Evolutionary conservation across 2,329 filamentous ascomycete species (phyloP), one percentile per base, ranked within the genome.

Genomic region (Fusarium luffae): DNA sequence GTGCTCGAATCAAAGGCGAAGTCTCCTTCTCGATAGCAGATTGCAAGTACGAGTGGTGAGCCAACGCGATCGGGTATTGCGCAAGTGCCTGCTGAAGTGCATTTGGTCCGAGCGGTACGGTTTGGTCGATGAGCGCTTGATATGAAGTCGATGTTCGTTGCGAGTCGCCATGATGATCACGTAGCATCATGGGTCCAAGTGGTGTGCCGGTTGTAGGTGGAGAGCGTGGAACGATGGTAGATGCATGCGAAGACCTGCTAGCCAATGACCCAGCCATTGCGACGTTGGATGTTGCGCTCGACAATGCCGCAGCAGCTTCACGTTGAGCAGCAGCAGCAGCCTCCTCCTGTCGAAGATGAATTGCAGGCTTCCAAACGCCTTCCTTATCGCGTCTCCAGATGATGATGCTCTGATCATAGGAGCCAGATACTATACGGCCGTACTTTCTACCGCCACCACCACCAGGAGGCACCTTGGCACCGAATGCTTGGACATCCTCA

Each of bases 361-460:
- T 92, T 34, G 89, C 89, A 56, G 90, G 89, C 71, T 90, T 90
- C 94, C 96, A 98, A 27, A 92, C 88, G 4, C 94, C 94, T 70
- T 96, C 90, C 70, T 89, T 88, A 69, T 97, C 92, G 66, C 93
- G 90, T 72, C 92, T 91, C 96, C 96, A 99, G 59, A 99, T 93
- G 70, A 98, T 94, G 72, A 99, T 93, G 13, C 90, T 94, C 81
- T 97, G 93, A 73, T 99, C 96, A 73, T 99, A 99, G 1, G 94
- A 97, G 4, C 96, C 96, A 9, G 94, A 98, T 5, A 99, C 93
- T 63, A 99, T 99, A n/a, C 94, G 90, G 12, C 92, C 93, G 83
- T 95, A 98, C 71, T 87, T 90, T 75, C 93, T 93, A 27, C 95
- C 94, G 23, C 95, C 95, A 41, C 95, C 95, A 25, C 95, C 94